These are phyloP conservation scores for Noccaea caerulescens DNA, from an alignment of 345 rosid species.

Conservation along the genomic window DNA sequence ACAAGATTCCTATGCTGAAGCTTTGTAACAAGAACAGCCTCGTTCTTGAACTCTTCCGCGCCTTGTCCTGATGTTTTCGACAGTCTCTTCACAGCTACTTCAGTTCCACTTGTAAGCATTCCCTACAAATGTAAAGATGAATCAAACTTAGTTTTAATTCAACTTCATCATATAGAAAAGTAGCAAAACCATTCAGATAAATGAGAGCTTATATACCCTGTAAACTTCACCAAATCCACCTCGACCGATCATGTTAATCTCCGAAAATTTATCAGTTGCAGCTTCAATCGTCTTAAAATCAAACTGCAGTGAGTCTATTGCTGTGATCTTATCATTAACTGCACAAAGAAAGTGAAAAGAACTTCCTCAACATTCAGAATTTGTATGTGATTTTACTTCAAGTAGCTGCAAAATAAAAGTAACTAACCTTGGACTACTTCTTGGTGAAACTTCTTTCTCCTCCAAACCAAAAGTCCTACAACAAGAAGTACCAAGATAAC, in stretches of 20 bases:
- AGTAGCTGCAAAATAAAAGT: background rate
- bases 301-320: slow-evolving; percentile 47
- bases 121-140: slow-evolving; percentile 44
- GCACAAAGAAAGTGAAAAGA: slow-evolving; percentile 5
- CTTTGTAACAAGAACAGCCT: slow-evolving; percentile 47
- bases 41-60: slow-evolving; percentile 14
- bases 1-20: slow-evolving; percentile 67
- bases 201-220: slow-evolving; percentile 43
- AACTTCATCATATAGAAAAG: background rate
- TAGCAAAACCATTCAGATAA: background rate
- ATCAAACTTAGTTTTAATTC: background rate
- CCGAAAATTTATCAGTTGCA: slow-evolving; percentile 54
- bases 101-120: slow-evolving; percentile 39
- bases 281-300: slow-evolving; percentile 41
- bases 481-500: slow-evolving; percentile 4
- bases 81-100: slow-evolving; percentile 60
- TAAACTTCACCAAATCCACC: slow-evolving; percentile 78
- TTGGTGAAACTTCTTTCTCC: slow-evolving; percentile 12
- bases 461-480: slow-evolving; percentile 1
- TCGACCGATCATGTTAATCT: slow-evolving; percentile 54
- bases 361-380: slow-evolving; percentile 10
- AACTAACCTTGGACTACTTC: slow-evolving; percentile 27
- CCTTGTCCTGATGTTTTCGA: slow-evolving; percentile 57
- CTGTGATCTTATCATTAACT: slow-evolving; percentile 41
- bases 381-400: background rate